Evolutionary conservation across 768 basidiomycete species (phyloP).

Genomic region (Tylopilus vinaceipallidus): DNA sequence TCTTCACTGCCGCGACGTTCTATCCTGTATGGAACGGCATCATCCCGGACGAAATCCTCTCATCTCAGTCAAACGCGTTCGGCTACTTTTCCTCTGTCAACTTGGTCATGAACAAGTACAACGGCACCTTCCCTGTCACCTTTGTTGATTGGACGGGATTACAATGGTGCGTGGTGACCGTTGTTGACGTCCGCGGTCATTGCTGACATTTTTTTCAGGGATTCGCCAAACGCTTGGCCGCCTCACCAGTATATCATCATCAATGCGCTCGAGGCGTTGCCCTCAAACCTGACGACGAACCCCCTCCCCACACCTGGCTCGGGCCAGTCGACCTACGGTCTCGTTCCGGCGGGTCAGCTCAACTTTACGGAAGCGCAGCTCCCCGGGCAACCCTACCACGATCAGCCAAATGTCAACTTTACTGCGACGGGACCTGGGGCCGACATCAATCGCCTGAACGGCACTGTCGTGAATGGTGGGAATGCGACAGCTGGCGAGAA

Average conservation of each 20-base stretch:
- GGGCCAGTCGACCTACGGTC: slow-evolving; percentile 58
- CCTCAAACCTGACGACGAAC: slow-evolving; percentile 63
- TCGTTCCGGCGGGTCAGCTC: slow-evolving; percentile 82
- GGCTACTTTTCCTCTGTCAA: slow-evolving; percentile 73
- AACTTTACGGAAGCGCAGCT: slow-evolving; percentile 67
- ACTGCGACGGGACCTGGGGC: slow-evolving; percentile 52
- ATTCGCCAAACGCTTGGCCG: slow-evolving; percentile 88
- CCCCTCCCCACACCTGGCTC: slow-evolving; percentile 49
- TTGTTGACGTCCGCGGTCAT: not conserved
- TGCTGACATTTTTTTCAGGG: slow-evolving; percentile 42
- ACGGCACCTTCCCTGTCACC: slow-evolving; percentile 81
- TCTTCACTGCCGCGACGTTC: slow-evolving; percentile 76
- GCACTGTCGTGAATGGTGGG: slow-evolving; percentile 66
- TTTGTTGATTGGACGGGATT: slow-evolving; percentile 70
- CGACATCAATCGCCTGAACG: slow-evolving; percentile 56
- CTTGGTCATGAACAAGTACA: slow-evolving; percentile 79
- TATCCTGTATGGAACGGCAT: slow-evolving; percentile 90
- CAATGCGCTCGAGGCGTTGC: slow-evolving; percentile 72
- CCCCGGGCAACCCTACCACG: slow-evolving; percentile 59
- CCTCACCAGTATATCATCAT: slow-evolving; percentile 82
- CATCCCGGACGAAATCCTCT: slow-evolving; percentile 66
- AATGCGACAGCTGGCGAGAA: slow-evolving; percentile 59
- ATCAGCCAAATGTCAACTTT: slow-evolving; percentile 41
- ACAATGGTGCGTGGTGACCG: slow-evolving; percentile 62
- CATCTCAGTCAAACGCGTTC: slow-evolving; percentile 58